Evolutionary conservation across 164 flowering plant species (phyloP), one percentile per base, ranked within the genome.

Genomic region (Echeveria elegans): DNA sequence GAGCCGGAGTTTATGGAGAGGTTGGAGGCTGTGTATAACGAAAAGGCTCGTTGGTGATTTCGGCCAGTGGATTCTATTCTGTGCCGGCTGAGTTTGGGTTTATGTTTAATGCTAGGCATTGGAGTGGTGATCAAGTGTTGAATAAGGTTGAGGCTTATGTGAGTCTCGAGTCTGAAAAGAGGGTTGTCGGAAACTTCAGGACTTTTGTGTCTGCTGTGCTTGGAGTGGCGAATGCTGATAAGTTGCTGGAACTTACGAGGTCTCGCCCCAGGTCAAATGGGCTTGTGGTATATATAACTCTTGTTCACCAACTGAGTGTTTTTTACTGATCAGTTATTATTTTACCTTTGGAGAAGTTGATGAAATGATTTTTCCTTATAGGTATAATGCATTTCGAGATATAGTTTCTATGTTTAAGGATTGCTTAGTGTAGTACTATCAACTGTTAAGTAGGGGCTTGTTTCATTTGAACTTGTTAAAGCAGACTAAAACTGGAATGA

Each of bases 1-100:
- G 92, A 90, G 78, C 92, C 88, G n/a, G 97, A 88, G 81, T 88
- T 90, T 65, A 90, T 88, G 87, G 97, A 90, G 84, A 80, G 74
- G 68, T 80, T 78, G 84, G 97, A 90, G 79, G 80, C 74, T 1
- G 11, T 40, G 34, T 84, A 82, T 74, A 84, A 80, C 30, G 89
- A 82, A n/a, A 73, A 67, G 92, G 88, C 1, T 66, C 80, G 31
- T 70, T 90, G 82, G 84, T 88, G 64, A 68, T 90, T 41, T 88
- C 94, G 11, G 97, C 88, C 0, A 88, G 97, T 71, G 97, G 94
- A 74, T 90, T 82, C 58, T 94, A 90, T 45, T 88, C 97, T 1
- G 73, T 90, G 63, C 94, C 94, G 36, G 92, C 94, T 48, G 97
- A 90, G 68, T 36, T 90, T 64, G 97, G 94, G 26, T 36, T 81